phyloP scores from a whole-genome alignment of 495 filamentous ascomycete genomes.

The Acidomyces sp. region DNA sequence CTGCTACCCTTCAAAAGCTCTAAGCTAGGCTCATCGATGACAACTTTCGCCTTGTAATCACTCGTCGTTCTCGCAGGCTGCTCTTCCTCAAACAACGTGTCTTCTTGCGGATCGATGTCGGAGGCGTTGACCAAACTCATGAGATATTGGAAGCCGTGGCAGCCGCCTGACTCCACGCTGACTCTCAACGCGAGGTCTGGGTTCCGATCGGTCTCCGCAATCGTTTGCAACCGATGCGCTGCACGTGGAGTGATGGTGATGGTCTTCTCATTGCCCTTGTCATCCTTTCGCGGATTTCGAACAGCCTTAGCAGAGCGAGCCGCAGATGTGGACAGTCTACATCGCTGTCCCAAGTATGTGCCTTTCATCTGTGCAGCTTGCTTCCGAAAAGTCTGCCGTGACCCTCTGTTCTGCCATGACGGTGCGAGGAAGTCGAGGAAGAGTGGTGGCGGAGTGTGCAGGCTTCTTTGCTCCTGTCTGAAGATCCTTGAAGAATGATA shows the following conservation, averaged over 20 bases:
- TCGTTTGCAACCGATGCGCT: slow-evolving; percentile 57
- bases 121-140: slow-evolving; percentile 62
- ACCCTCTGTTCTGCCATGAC: slow-evolving; percentile 12
- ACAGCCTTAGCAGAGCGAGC: slow-evolving; percentile 23
- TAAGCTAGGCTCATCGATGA: slow-evolving; percentile 77
- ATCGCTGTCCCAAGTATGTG: too few species aligned
- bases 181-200: slow-evolving; percentile 75
- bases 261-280: slow-evolving; percentile 68
- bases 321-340: too few species aligned
- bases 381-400: too few species aligned
- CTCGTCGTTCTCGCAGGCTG: slow-evolving; percentile 5
- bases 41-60: slow-evolving; percentile 57
- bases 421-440: slow-evolving; percentile 27
- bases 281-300: slow-evolving; percentile 54
- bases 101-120: slow-evolving; percentile 56
- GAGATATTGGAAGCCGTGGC: slow-evolving; percentile 95
- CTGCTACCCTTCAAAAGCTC: slow-evolving; percentile 85
- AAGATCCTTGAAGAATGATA: not conserved
- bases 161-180: slow-evolving; percentile 81
- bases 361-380: too few species aligned
- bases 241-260: slow-evolving; percentile 73
- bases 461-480: not conserved
- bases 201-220: slow-evolving; percentile 60
- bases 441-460: slow-evolving; percentile 14
- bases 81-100: slow-evolving; percentile 47